Evolutionary conservation across 208 protist species (phyloP).

Genomic region (Leishmania gerbilli): DNA sequence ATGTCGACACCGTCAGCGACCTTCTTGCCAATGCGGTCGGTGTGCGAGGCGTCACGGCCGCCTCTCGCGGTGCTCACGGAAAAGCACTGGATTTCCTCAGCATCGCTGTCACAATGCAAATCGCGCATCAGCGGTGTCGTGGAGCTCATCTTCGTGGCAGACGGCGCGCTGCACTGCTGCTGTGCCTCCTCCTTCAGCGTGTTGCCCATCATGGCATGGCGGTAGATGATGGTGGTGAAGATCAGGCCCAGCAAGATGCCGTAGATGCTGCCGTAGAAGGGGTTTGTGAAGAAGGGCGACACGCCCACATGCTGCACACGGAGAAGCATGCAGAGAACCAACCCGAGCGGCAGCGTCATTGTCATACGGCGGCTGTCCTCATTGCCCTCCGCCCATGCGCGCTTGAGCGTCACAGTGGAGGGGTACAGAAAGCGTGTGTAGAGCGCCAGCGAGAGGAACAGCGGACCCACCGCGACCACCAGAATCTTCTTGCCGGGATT

Average conservation of each 20-base stretch:
- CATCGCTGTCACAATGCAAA: not conserved
- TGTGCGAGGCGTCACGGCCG: not conserved
- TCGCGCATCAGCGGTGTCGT: not conserved
- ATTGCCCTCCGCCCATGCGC: constrained; percentile 25
- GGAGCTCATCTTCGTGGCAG: not conserved
- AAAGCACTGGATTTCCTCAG: not conserved
- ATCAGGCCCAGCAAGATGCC: constrained; percentile 61
- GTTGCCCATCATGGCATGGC: constrained; percentile 69
- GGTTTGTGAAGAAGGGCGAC: constrained; percentile 58
- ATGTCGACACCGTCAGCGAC: not conserved
- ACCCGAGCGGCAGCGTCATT: constrained; percentile 62
- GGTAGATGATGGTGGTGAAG: constrained; percentile 63
- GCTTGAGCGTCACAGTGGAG: constrained; percentile 25
- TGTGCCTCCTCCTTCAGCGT: constrained; percentile 27
- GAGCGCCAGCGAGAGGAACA: constrained; percentile 57
- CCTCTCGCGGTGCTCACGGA: not conserved
- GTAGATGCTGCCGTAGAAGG: constrained; percentile 60
- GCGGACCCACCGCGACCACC: constrained; percentile 38
- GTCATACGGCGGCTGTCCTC: constrained; percentile 61
- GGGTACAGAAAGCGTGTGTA: constrained; percentile 66
- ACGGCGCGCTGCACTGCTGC: not conserved
- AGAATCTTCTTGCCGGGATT: constrained; percentile 51
- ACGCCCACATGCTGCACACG: constrained; percentile 61
- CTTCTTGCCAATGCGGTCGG: constrained; percentile 9
- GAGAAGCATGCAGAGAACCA: constrained; percentile 74